Evolutionary conservation across 352 stramenopile species (phyloP).

Genomic region (Phytophthora parvispora): DNA sequence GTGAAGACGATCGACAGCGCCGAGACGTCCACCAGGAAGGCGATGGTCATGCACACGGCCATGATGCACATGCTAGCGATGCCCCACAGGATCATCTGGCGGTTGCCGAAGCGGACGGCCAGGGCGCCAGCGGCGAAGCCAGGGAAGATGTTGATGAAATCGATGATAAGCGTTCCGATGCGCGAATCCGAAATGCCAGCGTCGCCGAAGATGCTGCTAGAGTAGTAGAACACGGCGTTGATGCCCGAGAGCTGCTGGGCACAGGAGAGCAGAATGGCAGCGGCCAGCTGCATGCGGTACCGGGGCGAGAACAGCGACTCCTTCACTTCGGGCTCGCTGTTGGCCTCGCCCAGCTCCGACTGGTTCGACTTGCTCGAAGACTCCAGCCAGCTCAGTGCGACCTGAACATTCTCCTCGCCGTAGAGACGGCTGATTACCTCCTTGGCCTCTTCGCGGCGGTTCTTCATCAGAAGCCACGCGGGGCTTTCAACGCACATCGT

Average conservation of each 20-base stretch:
- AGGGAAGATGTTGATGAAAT: constrained; percentile 36
- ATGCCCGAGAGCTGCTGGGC: constrained; percentile 68
- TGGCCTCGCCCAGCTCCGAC: constrained; percentile 13
- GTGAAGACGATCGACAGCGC: constrained; percentile 56
- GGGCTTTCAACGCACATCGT: constrained; percentile 57
- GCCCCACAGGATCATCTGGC: constrained; percentile 59
- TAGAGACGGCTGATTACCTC: constrained; percentile 32
- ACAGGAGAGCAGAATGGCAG: constrained; percentile 42
- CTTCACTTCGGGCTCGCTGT: constrained; percentile 12
- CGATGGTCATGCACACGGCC: constrained; percentile 61
- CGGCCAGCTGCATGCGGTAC: constrained; percentile 38
- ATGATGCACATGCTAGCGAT: constrained; percentile 53
- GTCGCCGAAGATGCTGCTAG: constrained; percentile 55
- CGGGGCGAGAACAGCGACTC: constrained; percentile 24
- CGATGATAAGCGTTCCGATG: constrained; percentile 34
- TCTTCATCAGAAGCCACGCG: constrained; percentile 47
- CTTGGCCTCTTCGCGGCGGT: constrained; percentile 25
- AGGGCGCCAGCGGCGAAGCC: constrained; percentile 41
- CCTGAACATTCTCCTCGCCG: constrained; percentile 30
- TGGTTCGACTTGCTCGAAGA: constrained; percentile 9
- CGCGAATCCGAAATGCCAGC: constrained; percentile 33
- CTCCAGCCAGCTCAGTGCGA: constrained; percentile 19
- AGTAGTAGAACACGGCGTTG: constrained; percentile 44
- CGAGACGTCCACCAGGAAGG: constrained; percentile 51
- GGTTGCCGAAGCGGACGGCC: constrained; percentile 58